phyloP scores from a whole-genome alignment of 257 asterid species.

The Cordia subcordata region DNA sequence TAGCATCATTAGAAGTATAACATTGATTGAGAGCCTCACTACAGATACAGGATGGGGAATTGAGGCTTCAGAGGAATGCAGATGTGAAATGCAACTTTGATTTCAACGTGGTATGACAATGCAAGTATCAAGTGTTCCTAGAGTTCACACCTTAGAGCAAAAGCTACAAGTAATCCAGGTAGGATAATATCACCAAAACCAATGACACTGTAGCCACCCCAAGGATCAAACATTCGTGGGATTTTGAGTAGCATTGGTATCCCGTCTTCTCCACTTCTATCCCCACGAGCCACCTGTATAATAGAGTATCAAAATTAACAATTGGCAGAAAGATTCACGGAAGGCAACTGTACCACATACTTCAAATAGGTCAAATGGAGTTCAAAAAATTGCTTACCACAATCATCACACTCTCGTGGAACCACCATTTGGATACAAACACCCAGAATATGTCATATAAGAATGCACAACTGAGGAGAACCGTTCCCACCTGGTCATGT shows the following conservation, averaged over 20 bases:
- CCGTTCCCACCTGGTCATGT: conserved; percentile 83
- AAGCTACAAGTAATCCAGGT: conserved; percentile 82
- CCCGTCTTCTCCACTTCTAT: conserved; percentile 94
- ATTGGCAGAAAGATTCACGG: neutral
- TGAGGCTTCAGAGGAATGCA: too few species aligned
- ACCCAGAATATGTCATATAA: conserved; percentile 97
- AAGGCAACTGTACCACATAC: neutral
- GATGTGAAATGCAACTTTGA: too few species aligned
- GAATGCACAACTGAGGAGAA: conserved; percentile 85
- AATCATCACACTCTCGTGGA: conserved; percentile 96
- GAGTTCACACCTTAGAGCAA: conserved; percentile 23
- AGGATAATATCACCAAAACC: conserved; percentile 91
- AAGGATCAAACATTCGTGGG: conserved; percentile 94
- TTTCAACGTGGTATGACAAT: too few species aligned
- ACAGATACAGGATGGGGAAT: too few species aligned
- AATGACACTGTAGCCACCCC: conserved; percentile 92
- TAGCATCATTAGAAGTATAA: too few species aligned
- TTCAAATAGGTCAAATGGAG: neutral
- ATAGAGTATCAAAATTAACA: conserved; percentile 9
- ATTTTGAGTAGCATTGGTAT: conserved; percentile 90
- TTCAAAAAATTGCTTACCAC: conserved; percentile 53
- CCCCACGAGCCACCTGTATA: conserved; percentile 87
- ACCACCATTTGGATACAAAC: conserved; percentile 80
- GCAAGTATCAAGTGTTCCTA: neutral
- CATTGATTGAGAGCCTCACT: too few species aligned